These are phyloP conservation scores for Termitomyces sp. DNA, from an alignment of 768 basidiomycete genomes.

Conservation along the genomic window DNA sequence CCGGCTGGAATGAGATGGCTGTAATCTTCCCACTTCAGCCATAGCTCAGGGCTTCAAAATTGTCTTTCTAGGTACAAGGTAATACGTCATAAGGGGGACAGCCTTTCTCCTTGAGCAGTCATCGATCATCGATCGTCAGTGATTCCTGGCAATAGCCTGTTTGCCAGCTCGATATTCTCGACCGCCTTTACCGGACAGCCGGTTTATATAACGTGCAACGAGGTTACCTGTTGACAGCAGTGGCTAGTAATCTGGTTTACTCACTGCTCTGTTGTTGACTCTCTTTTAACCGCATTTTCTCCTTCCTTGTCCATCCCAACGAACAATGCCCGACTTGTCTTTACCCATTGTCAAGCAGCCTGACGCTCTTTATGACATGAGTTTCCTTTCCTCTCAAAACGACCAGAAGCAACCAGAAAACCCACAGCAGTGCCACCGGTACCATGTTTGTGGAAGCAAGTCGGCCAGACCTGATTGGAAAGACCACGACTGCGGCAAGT, in stretches of 20 bases:
- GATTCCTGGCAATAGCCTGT: no score
- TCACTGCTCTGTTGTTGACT: neutral
- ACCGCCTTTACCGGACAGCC: neutral
- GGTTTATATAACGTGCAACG: neutral
- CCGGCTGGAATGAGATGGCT: no score
- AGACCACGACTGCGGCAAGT: neutral
- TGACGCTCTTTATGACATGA: neutral
- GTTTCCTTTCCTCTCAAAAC: neutral
- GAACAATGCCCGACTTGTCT: neutral
- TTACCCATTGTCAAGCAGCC: neutral
- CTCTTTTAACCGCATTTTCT: neutral
- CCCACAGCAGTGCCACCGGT: neutral
- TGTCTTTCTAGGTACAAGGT: neutral
- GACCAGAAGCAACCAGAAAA: neutral
- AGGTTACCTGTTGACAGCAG: neutral
- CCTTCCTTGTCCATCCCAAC: neutral
- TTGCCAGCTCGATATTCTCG: neutral
- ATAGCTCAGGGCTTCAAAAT: no score
- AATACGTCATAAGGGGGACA: neutral
- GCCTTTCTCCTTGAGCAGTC: neutral
- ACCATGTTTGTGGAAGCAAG: neutral
- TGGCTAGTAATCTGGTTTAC: neutral
- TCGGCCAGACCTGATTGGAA: neutral
- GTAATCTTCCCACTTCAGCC: no score
- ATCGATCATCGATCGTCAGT: no score